Conservation (phyloP, 257 asterid genomes). For the Gardenia jasminoides region DNA sequence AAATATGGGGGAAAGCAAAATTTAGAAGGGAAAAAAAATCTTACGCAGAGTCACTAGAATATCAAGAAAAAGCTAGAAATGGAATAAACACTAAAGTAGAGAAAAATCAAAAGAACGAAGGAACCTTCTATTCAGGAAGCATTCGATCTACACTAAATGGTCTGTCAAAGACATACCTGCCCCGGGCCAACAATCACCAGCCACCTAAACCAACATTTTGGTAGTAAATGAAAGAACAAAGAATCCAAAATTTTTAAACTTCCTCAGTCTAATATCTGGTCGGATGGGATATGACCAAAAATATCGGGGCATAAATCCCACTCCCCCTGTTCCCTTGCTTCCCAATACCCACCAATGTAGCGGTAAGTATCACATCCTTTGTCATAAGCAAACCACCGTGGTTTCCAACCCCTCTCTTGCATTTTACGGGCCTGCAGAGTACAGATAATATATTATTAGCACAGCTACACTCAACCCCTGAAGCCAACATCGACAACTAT, state of each 20-base stretch:
- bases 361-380: conserved; percentile 49
- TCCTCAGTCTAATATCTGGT: conserved; percentile 47
- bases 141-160: neutral
- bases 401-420: conserved; percentile 96
- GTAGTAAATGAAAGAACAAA: neutral
- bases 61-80: neutral
- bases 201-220: neutral
- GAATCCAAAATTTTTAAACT: neutral
- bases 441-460: neutral
- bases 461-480: neutral
- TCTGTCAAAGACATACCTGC: neutral
- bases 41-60: neutral
- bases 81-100: neutral
- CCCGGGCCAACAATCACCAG: neutral
- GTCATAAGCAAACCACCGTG: conserved; percentile 74
- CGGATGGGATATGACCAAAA: conserved; percentile 68
- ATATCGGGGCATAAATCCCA: conserved; percentile 90
- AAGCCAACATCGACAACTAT: no score
- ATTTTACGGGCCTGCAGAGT: conserved; percentile 68
- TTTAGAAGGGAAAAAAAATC: no score
- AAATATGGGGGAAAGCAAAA: neutral
- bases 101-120: neutral
- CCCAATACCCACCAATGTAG: conserved; percentile 90
- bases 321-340: conserved; percentile 70
- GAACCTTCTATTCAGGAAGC: neutral